Evolutionary conservation across 352 stramenopile species (phyloP), one percentile per base, ranked within the genome.

Genomic region (Halophytophthora polymorphica): DNA sequence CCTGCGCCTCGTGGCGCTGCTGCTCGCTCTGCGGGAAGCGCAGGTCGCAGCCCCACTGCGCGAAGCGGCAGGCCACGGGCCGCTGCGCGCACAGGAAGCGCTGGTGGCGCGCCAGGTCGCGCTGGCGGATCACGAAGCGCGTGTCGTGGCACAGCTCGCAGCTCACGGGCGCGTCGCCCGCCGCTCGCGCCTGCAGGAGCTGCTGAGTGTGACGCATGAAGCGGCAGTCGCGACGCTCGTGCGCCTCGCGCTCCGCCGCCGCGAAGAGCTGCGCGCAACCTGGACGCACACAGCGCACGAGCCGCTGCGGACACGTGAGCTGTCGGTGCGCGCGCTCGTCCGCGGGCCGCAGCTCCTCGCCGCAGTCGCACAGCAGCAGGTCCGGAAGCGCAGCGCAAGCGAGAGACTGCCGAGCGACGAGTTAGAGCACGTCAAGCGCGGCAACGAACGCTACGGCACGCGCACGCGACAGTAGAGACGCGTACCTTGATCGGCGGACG

Each of bases 51-150:
- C 80, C 77, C 58, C 69, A 76, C 12, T 79, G 53, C 6, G 70
- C 71, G 45, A 74, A 81, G 2, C 60, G 62, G 46, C 80, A 90
- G 2, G 47, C 2, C 1, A 88, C 69, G 14, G 61, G 11, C 0
- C 80, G 73, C 64, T 85, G 77, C 6, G 47, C 46, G 28, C 80
- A 90, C 23, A 66, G 45, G 48, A 67, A 71, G 19, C 67, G 39
- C 35, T 71, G 59, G 36, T 90, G 80, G 7, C 64, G 66, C 29
- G 65, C 41, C 23, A 90, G 51, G 12, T 64, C 25, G 6, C 77
- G 71, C 23, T 67, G 64, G 10, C 53, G 45, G 28, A 79, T 68
- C 21, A 51, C 25, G 8, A 68, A 54, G 3, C 60, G 47, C n/a
- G 56, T 38, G 37, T 73, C 60, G 6, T 62, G 52, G 44, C 80